Evolutionary conservation across 345 rosid species (phyloP).

Genomic region (Euphorbia tirucalli): DNA sequence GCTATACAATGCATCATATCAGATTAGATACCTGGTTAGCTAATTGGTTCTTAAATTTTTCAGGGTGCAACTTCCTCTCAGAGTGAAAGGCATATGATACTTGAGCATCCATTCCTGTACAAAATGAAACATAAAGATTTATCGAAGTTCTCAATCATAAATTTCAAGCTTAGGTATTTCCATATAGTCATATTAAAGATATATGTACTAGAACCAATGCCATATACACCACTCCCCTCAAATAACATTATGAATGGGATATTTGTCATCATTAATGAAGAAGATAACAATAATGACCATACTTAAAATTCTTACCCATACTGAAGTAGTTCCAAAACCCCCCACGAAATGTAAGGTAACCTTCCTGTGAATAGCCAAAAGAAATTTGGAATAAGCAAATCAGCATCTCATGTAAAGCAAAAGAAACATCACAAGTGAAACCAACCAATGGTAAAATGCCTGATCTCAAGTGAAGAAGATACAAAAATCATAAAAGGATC

Average conservation of each 20-base stretch:
- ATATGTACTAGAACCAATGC: background rate
- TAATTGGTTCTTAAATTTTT: slow-evolving; percentile 64
- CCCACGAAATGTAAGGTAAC: slow-evolving; percentile 66
- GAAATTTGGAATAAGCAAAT: slow-evolving; percentile 9
- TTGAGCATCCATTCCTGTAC: slow-evolving; percentile 77
- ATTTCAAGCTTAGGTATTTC: no score
- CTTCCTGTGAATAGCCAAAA: slow-evolving; percentile 44
- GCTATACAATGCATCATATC: background rate
- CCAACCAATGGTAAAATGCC: background rate
- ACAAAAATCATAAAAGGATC: background rate
- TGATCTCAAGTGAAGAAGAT: background rate
- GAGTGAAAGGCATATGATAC: slow-evolving; percentile 72
- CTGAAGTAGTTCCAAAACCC: slow-evolving; percentile 90
- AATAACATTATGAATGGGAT: background rate
- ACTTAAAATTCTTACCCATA: slow-evolving; percentile 53
- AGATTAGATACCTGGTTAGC: slow-evolving; percentile 51
- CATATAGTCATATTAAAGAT: no score
- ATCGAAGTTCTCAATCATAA: background rate
- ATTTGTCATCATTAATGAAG: no score
- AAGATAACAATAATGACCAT: no score
- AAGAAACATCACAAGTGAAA: slow-evolving; percentile 1
- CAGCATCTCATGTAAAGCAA: slow-evolving; percentile 5
- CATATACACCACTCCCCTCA: background rate
- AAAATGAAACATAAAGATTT: slow-evolving; percentile 4
- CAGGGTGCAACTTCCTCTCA: slow-evolving; percentile 62